A percentile compares a stretch with the other conserved stretches of the same genome.
These are phyloP conservation scores for Annulohypoxylon nitens DNA, from an alignment of 495 filamentous ascomycete genomes.

Conservation along the genomic window DNA sequence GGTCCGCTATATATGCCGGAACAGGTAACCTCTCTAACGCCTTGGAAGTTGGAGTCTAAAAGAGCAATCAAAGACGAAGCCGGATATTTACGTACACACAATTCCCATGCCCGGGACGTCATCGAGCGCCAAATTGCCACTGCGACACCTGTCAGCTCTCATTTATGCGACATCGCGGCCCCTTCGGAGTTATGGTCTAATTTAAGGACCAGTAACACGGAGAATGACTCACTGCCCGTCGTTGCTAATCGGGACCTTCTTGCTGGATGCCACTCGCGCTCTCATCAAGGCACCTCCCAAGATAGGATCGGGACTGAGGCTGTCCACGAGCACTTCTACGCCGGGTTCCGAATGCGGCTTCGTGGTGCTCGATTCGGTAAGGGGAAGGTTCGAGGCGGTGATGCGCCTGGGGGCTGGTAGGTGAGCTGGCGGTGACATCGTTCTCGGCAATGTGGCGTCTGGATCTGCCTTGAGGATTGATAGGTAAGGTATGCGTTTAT, in stretches of 20 bases:
- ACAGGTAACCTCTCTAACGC: conserved; percentile 1
- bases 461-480: background rate
- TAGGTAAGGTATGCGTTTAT: background rate
- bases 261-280: conserved; percentile 44
- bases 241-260: conserved; percentile 46
- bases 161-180: background rate
- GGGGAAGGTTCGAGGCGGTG: conserved; percentile 44
- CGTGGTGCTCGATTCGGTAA: conserved; percentile 20
- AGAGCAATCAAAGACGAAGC: background rate
- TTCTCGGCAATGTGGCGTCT: background rate
- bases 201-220: conserved; percentile 6
- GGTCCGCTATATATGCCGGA: background rate
- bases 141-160: conserved; percentile 26
- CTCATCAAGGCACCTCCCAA: conserved; percentile 38
- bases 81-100: conserved; percentile 32
- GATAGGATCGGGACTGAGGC: conserved; percentile 40
- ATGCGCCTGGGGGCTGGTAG: conserved; percentile 41
- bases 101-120: conserved; percentile 43
- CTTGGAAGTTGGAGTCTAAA: conserved; percentile 4
- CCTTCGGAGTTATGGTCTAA: background rate
- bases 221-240: conserved; percentile 45
- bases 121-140: conserved; percentile 36
- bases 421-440: conserved; percentile 37
- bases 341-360: conserved; percentile 36
- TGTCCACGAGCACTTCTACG: conserved; percentile 45